phyloP scores from a whole-genome alignment of 2,329 filamentous ascomycete species.

The Alternaria solani region DNA sequence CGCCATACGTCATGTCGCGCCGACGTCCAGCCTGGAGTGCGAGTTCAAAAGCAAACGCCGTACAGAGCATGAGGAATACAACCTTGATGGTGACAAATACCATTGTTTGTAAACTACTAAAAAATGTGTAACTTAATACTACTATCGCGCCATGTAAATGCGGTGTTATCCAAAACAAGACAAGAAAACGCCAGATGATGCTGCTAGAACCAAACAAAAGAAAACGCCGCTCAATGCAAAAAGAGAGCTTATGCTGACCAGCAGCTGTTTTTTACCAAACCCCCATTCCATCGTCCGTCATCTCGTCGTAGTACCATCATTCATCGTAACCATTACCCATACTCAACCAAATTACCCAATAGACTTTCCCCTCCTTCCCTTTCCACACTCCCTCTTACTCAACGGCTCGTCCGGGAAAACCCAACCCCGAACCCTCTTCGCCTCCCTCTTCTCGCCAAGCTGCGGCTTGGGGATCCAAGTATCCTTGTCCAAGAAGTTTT shows the following conservation, averaged over 20 bases:
- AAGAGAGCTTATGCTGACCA: constrained; percentile 12
- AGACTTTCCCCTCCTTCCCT: constrained; percentile 43
- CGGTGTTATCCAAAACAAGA: constrained; percentile 1
- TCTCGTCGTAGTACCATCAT: not conserved
- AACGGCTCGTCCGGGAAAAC: constrained; percentile 77
- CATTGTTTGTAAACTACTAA: constrained; percentile 7
- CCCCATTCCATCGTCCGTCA: constrained; percentile 1
- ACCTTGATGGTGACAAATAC: not conserved
- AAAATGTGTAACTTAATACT: not conserved
- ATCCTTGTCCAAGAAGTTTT: constrained; percentile 74
- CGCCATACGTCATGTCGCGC: not conserved
- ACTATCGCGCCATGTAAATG: constrained; percentile 17
- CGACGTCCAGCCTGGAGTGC: not conserved
- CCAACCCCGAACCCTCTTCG: constrained; percentile 77
- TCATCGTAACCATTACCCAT: not conserved
- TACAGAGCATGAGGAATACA: not conserved
- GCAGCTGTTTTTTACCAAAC: constrained; percentile 2
- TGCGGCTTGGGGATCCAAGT: constrained; percentile 78
- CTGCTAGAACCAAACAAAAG: constrained; percentile 3
- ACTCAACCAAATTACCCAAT: constrained; percentile 17
- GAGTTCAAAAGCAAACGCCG: too few relatives aligned
- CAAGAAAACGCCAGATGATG: constrained; percentile 5
- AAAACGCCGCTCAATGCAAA: constrained; percentile 11
- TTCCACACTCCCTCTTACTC: constrained; percentile 69
- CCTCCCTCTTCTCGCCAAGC: constrained; percentile 77